Evolutionary conservation across 2,329 filamentous ascomycete species (phyloP).

Genomic region (Penicillium sp.): DNA sequence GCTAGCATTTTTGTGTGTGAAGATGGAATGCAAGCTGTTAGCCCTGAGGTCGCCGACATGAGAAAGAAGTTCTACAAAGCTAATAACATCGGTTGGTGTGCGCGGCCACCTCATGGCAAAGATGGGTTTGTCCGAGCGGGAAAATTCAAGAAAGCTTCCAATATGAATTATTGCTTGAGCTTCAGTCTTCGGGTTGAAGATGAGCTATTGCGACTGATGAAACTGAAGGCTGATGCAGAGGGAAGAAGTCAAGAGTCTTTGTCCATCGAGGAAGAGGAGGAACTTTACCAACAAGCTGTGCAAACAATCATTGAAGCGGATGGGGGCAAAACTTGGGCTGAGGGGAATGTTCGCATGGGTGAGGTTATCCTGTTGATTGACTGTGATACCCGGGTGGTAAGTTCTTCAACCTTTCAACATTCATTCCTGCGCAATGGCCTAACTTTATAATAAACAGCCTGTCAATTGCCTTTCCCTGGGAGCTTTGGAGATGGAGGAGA

Average conservation of each 20-base stretch:
- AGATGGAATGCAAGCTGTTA: conserved; percentile 37
- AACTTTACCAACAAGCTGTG: conserved; percentile 29
- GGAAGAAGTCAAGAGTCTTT: conserved; percentile 10
- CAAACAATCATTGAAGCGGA: conserved; percentile 48
- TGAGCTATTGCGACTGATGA: conserved; percentile 44
- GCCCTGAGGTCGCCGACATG: conserved; percentile 40
- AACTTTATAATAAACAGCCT: conserved; percentile 36
- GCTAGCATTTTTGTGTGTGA: conserved; percentile 38
- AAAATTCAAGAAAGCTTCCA: conserved; percentile 71
- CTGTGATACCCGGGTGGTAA: conserved; percentile 61
- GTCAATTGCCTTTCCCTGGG: conserved; percentile 64
- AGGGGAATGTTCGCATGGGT: conserved; percentile 79
- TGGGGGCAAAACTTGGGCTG: conserved; percentile 50
- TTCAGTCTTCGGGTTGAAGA: conserved; percentile 61
- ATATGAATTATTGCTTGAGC: conserved; percentile 69
- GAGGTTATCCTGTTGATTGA: conserved; percentile 73
- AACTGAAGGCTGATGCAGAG: conserved; percentile 16
- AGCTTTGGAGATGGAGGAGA: conserved; percentile 69
- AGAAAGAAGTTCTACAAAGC: conserved; percentile 49
- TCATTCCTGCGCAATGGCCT: background rate
- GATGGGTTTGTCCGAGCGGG: conserved; percentile 52
- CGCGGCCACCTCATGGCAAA: conserved; percentile 42
- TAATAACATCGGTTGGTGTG: conserved; percentile 50
- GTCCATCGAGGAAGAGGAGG: conserved; percentile 38
- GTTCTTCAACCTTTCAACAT: background rate